Percentiles rank a stretch among this genome's conserved stretches.
phyloP scores from a whole-genome alignment of 306 rosid species.

The Rosa persica region DNA sequence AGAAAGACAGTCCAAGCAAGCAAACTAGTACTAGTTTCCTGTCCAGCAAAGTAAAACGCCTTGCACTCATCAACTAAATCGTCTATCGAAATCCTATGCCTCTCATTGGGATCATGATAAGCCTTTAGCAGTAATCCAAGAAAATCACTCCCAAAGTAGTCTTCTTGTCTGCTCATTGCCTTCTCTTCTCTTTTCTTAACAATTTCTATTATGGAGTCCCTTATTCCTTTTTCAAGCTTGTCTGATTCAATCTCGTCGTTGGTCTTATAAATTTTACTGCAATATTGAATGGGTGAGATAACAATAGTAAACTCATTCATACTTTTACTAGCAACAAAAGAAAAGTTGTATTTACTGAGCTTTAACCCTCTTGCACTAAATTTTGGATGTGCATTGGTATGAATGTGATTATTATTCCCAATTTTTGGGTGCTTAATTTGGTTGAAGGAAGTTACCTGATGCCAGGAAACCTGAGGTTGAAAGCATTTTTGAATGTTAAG shows the following conservation, averaged over 20 bases:
- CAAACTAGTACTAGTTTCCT: slow-evolving; percentile 27
- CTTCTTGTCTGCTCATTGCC: slow-evolving; percentile 13
- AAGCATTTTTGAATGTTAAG: slow-evolving; percentile 13
- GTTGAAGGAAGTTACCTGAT: slow-evolving; percentile 17
- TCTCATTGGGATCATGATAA: slow-evolving; percentile 20
- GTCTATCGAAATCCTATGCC: slow-evolving; percentile 19
- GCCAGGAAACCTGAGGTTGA: slow-evolving; percentile 23
- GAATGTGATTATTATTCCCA: background rate
- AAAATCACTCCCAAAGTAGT: slow-evolving; percentile 28
- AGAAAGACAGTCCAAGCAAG: slow-evolving; percentile 32
- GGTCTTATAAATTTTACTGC: slow-evolving; percentile 21
- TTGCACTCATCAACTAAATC: slow-evolving; percentile 35
- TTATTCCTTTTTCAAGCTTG: slow-evolving; percentile 29
- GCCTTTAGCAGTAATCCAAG: slow-evolving; percentile 27
- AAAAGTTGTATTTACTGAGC: background rate
- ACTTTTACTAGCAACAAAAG: background rate
- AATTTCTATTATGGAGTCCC: slow-evolving; percentile 6
- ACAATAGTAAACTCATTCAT: background rate
- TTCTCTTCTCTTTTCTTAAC: slow-evolving; percentile 22
- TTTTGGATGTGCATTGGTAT: background rate
- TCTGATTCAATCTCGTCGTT: slow-evolving; percentile 27
- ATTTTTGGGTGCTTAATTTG: background rate
- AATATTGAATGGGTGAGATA: background rate
- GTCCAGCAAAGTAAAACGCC: slow-evolving; percentile 28
- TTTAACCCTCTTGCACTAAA: background rate